Conservation (phyloP, 345 rosid genomes). For the Pugionium cornutum region DNA sequence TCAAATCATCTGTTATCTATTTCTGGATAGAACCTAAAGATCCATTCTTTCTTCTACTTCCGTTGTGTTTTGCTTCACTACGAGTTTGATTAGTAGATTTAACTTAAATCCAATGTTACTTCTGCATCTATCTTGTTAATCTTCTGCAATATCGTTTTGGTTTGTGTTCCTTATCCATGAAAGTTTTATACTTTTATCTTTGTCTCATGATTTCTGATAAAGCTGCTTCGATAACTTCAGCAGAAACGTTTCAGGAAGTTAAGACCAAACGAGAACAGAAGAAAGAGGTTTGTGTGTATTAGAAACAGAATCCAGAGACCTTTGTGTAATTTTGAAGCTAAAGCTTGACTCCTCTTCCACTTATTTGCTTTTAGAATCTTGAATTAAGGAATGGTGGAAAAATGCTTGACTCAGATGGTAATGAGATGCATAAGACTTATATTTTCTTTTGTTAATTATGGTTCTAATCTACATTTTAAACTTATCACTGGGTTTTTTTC, state of each 20-base stretch:
- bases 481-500: conserved; percentile 11
- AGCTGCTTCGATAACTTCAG: conserved; percentile 4
- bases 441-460: too few species aligned
- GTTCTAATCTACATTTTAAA: neutral
- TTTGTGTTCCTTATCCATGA: neutral
- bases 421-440: too few species aligned
- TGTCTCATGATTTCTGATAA: neutral
- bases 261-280: conserved; percentile 82
- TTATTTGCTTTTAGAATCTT: neutral
- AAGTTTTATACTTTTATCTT: conserved; percentile 1
- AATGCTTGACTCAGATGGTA: too few species aligned
- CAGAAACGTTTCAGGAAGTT: conserved; percentile 83
- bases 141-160: neutral
- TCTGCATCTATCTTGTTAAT: neutral
- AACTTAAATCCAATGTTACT: neutral
- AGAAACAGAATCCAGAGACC: neutral
- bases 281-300: conserved; percentile 55
- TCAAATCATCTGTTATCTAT: too few species aligned
- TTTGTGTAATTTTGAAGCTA: neutral
- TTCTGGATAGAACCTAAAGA: too few species aligned
- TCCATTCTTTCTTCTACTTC: too few species aligned
- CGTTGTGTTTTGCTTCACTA: too few species aligned
- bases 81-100: too few species aligned
- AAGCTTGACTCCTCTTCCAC: neutral
- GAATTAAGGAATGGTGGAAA: too few species aligned